Evolutionary conservation across 306 rosid genomes (phyloP).

Genomic region (Acacia crassicarpa): DNA sequence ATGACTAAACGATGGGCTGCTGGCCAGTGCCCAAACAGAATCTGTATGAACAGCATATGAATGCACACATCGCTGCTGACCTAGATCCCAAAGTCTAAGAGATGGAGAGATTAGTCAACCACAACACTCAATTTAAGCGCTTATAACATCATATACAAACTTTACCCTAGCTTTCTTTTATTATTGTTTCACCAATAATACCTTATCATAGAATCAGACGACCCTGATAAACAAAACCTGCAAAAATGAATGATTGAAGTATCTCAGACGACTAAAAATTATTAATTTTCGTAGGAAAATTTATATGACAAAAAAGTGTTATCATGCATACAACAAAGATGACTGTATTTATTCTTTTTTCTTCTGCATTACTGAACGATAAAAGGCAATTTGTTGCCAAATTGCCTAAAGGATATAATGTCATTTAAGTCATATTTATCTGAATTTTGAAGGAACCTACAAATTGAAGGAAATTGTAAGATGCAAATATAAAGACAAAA

Average conservation of each 20-base stretch:
- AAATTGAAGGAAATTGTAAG: not conserved
- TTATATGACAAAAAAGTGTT: not conserved
- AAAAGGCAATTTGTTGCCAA: not conserved
- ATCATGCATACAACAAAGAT: not conserved
- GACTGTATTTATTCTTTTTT: not conserved
- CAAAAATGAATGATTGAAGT: slow-evolving; percentile 22
- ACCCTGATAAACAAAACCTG: slow-evolving; percentile 86
- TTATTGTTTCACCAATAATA: slow-evolving; percentile 13
- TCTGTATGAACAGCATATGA: slow-evolving; percentile 92
- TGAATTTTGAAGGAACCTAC: slow-evolving; percentile 2
- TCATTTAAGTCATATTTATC: slow-evolving; percentile 1
- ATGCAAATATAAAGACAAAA: not conserved
- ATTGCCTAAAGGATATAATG: slow-evolving; percentile 10
- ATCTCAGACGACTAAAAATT: slow-evolving; percentile 1
- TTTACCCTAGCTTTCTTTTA: slow-evolving; percentile 46
- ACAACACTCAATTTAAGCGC: not conserved
- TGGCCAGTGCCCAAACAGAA: slow-evolving; percentile 93
- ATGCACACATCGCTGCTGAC: slow-evolving; percentile 87
- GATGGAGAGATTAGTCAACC: slow-evolving; percentile 19
- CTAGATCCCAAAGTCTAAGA: slow-evolving; percentile 86
- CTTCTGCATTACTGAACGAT: not conserved
- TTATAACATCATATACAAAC: not conserved
- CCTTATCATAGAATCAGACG: slow-evolving; percentile 94
- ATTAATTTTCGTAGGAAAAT: slow-evolving; percentile 1
- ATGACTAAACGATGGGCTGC: slow-evolving; percentile 79